Evolutionary conservation across 768 basidiomycete genomes (phyloP).

Genomic region (Strobilomyces confusus): DNA sequence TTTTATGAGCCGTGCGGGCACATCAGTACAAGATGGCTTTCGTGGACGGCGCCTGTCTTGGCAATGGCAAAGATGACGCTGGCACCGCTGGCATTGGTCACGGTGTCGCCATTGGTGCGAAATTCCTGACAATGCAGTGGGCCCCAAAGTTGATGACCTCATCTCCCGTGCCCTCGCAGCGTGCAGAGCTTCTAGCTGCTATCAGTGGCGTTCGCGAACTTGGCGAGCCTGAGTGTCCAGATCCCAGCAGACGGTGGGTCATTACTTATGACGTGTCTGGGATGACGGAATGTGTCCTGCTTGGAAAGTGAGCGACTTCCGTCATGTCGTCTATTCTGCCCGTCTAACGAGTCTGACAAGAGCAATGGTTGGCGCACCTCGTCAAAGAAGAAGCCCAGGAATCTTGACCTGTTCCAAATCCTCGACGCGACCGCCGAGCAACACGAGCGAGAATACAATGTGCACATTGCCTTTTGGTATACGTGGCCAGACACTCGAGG

Average conservation of each 20-base stretch:
- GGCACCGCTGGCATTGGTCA: constrained; percentile 25
- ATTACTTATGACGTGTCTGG: background rate
- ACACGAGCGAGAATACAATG: background rate
- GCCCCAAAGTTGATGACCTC: constrained; percentile 17
- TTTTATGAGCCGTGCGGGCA: constrained; percentile 12
- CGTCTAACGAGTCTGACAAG: background rate
- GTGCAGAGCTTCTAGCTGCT: constrained; percentile 4
- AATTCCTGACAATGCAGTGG: constrained; percentile 8
- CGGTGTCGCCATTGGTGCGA: constrained; percentile 19
- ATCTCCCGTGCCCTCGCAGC: constrained; percentile 14
- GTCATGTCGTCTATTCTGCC: background rate
- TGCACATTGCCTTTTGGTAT: background rate
- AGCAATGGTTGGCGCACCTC: background rate
- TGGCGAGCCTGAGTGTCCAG: background rate
- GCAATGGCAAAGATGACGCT: constrained; percentile 16
- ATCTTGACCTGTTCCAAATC: constrained; percentile 1
- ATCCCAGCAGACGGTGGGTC: background rate
- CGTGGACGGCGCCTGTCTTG: background rate
- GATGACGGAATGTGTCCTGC: background rate
- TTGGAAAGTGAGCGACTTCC: background rate
- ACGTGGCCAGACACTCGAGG: background rate
- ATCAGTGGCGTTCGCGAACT: constrained; percentile 1
- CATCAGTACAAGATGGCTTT: constrained; percentile 10
- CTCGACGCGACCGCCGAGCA: background rate
- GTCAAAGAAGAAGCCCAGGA: background rate